Base-by-base conservation (phyloP, 352 stramenopile species). In the Phytophthora podocarpi region DNA sequence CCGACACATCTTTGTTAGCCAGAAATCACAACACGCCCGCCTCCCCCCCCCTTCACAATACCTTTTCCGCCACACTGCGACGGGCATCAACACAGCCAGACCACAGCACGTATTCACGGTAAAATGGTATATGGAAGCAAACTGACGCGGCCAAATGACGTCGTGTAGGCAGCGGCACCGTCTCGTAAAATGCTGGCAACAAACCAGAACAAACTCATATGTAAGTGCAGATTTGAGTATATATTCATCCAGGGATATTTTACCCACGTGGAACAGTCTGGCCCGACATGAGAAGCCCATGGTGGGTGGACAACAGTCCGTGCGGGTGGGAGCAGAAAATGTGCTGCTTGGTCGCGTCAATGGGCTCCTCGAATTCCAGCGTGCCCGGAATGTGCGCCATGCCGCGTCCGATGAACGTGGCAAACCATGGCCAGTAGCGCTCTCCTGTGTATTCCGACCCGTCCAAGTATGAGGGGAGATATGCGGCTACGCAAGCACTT, bases 271-370 rank as follows among this genome's bases (percentile, higher is more conserved):
- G 86, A 58, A 62, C 71, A 5, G 81, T 88, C 1, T 74, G 74
- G 6, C 83, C 83, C 12, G 69, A 67, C 67, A 93, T 64, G 21
- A 93, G 63, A 16, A 80, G 64, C 0, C 79, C 86, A 55, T 95
- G 82, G 51, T 93, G 82, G 30, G 58, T 74, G 9, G 86, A 95
- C 35, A 90, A 41, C 10, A 93, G 48, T 12, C 84, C 86, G 47
- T 95, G 86, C 32, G 86, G 86, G 45, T 95, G 86, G 3, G 78
- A 89, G 50, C 72, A 88, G 45, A 92, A 90, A 24, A 95, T 85
- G 52, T 93, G 87, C 55, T 91, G 84, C 67, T 80, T 82, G 24
- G 45, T 54, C 5, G 79, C 72, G 30, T 88, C 72, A 39, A 93
- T 58, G 8, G 70, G 67, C 43, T 83, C 72, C 45, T 95, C 82